Evolutionary conservation across 2,329 filamentous ascomycete species (phyloP).

Genomic region (Clarireedia homoeocarpa): DNA sequence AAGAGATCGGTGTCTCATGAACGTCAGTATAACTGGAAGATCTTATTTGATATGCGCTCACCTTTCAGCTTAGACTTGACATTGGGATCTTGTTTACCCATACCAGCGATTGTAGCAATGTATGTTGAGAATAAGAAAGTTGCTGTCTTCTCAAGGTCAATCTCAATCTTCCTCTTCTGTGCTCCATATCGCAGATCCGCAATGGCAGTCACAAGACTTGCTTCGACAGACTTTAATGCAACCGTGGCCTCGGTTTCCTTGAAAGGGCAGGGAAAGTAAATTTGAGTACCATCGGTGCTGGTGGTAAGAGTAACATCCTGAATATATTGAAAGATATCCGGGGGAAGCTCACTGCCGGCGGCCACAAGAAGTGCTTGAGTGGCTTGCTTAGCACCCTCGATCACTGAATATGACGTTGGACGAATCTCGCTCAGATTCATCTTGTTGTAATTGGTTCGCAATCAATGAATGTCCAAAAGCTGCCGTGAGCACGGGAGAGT

Average conservation of each 20-base stretch:
- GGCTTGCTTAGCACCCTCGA: slow-evolving; percentile 21
- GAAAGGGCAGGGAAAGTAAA: slow-evolving; percentile 40
- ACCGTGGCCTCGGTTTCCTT: slow-evolving; percentile 39
- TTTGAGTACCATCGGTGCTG: slow-evolving; percentile 21
- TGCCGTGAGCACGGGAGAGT: no score
- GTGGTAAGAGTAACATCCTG: slow-evolving; percentile 21
- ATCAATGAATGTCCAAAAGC: background rate
- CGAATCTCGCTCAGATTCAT: background rate
- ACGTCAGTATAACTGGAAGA: background rate
- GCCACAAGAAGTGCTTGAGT: slow-evolving; percentile 14
- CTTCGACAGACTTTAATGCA: slow-evolving; percentile 38
- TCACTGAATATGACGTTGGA: slow-evolving; percentile 19
- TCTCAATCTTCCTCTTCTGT: slow-evolving; percentile 35
- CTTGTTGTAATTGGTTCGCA: background rate
- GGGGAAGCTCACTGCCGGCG: slow-evolving; percentile 17
- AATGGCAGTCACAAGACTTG: slow-evolving; percentile 48
- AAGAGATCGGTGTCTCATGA: slow-evolving; percentile 61
- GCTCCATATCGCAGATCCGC: slow-evolving; percentile 45
- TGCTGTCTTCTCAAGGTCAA: slow-evolving; percentile 46
- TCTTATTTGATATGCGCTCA: slow-evolving; percentile 9
- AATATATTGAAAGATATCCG: slow-evolving; percentile 18
- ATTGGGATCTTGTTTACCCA: slow-evolving; percentile 39
- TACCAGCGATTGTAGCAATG: slow-evolving; percentile 45
- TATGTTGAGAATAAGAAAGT: slow-evolving; percentile 52
- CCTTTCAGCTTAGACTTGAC: slow-evolving; percentile 40